Percentiles rank a stretch among this genome's conserved stretches.
Evolutionary conservation across 2,329 filamentous ascomycete species (phyloP).

Genomic region (Trichoderma sp.): DNA sequence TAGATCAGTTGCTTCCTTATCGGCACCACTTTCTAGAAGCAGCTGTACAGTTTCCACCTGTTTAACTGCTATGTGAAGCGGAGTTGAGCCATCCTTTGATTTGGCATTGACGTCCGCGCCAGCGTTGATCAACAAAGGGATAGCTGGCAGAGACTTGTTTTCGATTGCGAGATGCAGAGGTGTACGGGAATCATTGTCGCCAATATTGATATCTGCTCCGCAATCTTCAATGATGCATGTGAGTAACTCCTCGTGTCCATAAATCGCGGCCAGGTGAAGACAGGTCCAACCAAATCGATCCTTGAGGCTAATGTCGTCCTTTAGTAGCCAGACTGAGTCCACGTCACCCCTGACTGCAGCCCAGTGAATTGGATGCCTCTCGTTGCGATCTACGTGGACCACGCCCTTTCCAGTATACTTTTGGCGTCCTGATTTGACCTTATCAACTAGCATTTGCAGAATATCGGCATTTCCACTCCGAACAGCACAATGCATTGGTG

Average conservation of each 20-base stretch:
- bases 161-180: background rate
- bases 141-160: background rate
- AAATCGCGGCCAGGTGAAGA: background rate
- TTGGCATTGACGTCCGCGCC: background rate
- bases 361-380: constrained; percentile 9
- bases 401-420: background rate
- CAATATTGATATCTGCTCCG: background rate
- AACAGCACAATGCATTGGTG: constrained; percentile 11
- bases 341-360: background rate
- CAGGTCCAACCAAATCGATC: background rate
- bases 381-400: background rate
- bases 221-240: background rate
- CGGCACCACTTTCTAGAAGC: background rate
- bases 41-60: background rate
- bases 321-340: background rate
- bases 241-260: background rate
- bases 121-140: background rate
- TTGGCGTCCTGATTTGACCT: too few relatives aligned
- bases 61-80: background rate
- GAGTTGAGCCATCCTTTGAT: background rate
- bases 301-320: background rate
- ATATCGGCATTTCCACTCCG: background rate
- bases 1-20: background rate
- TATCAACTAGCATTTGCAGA: background rate
- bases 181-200: background rate